Percentiles rank a stretch among this genome's conserved stretches.
phyloP scores from a whole-genome alignment of 2,329 filamentous ascomycete species.

The Colletotrichum sublineola region DNA sequence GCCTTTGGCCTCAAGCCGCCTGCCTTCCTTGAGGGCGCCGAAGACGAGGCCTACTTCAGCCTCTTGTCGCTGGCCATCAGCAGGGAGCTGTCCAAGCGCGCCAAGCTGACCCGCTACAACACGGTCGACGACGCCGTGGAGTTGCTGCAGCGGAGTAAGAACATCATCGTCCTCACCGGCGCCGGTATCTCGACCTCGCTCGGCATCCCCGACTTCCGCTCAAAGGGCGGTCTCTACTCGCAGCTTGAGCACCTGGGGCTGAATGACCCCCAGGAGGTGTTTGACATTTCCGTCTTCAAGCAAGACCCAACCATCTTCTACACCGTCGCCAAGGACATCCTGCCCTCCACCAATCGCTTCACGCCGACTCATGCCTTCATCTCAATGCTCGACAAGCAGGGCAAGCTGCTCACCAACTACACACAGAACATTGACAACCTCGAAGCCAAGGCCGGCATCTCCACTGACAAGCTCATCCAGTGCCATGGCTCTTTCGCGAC shows the following conservation, averaged over 20 bases:
- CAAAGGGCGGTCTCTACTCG: slow-evolving; percentile 92
- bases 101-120: slow-evolving; percentile 85
- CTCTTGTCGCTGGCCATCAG: slow-evolving; percentile 83
- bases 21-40: slow-evolving; percentile 76
- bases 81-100: slow-evolving; percentile 84
- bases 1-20: slow-evolving; percentile 86
- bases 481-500: slow-evolving; percentile 97
- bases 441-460: slow-evolving; percentile 87
- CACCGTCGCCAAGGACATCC: slow-evolving; percentile 88
- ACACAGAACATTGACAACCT: slow-evolving; percentile 99
- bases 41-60: slow-evolving; percentile 81
- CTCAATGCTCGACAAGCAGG: slow-evolving; percentile 85
- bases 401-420: slow-evolving; percentile 95
- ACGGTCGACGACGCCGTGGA: slow-evolving; percentile 87
- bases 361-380: slow-evolving; percentile 97
- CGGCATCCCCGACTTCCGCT: slow-evolving; percentile 97
- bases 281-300: slow-evolving; percentile 89
- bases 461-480: slow-evolving; percentile 86
- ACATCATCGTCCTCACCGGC: slow-evolving; percentile 94
- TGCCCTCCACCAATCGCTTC: slow-evolving; percentile 83
- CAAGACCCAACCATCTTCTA: slow-evolving; percentile 93
- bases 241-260: slow-evolving; percentile 83
- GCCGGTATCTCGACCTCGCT: slow-evolving; percentile 97
- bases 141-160: slow-evolving; percentile 79
- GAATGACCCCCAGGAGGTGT: slow-evolving; percentile 92